Base-by-base conservation (phyloP, 345 rosid genomes). In the Populus deltoides region DNA sequence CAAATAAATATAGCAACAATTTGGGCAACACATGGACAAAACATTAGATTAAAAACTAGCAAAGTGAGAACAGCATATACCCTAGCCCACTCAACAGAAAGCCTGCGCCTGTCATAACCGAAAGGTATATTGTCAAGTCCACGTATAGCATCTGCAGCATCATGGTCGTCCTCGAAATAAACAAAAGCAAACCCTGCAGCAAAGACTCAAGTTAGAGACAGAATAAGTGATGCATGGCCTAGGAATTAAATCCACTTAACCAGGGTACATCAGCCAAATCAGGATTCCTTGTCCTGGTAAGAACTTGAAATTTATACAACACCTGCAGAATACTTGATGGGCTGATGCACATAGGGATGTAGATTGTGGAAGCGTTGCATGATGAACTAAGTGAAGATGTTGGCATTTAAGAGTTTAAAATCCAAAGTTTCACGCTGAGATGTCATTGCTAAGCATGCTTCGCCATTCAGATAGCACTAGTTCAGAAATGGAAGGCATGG, bases 41-140 rank as follows among this genome's bases (percentile, higher is more conserved):
- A 66, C 35, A 55, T 35, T 18, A 66, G 1, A 39, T 18, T 5
- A 39, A 4, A 35, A 29, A 49, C 2, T 11, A 12, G 16, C 16
- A 12, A 53, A 68, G 36, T 72, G 53, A 65, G 24, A 70, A 76
- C 22, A 73, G 76, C 63, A 68, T 81, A 45, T 70, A 92, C 94
- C 92, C 88, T 91, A 8, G 98, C 97, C 97, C 96, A 92, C 85
- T 94, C 96, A 66, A 91, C 96, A 0, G 96, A 92, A 67, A 94
- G 79, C 80, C 81, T 85, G 41, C 94, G 93, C 70, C 83, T 85
- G 73, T 91, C 91, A 84, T 94, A 90, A 47, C 98, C 98, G 82
- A 91, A 94, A 35, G 93, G 89, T 7, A 49, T 24, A 72, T 86
- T 87, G 84, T 94, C 97, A 59, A 88, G 85, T 31, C 87, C 92